A percentile compares a stretch with the other conserved stretches of the same genome.
Conservation (phyloP, 768 basidiomycete species). For the Suillus cothurnatus region DNA sequence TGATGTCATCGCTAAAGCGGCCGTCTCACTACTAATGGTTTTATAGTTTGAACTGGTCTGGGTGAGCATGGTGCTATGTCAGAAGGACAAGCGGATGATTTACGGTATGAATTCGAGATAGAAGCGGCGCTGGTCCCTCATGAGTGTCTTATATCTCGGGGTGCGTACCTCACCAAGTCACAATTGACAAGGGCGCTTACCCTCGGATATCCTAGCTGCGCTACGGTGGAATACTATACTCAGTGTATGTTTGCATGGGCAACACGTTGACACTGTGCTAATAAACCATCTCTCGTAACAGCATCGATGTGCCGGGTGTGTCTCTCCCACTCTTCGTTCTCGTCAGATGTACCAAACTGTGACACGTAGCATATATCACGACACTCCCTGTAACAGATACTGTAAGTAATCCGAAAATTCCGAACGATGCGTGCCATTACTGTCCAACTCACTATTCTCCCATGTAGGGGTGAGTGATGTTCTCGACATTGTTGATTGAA, state of each 20-base stretch:
- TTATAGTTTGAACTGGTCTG: background rate
- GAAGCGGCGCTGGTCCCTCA: background rate
- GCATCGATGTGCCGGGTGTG: background rate
- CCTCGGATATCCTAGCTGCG: background rate
- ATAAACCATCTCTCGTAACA: background rate
- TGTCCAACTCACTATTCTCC: background rate
- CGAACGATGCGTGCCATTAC: background rate
- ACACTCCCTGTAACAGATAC: background rate
- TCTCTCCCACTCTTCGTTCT: background rate
- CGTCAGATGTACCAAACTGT: background rate
- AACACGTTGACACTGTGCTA: background rate
- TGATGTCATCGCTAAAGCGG: background rate
- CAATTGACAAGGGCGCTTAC: background rate
- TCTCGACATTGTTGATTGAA: background rate
- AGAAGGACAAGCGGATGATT: background rate
- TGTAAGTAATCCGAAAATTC: background rate
- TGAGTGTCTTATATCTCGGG: background rate
- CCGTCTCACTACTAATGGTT: background rate
- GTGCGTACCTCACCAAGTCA: background rate
- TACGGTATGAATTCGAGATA: background rate
- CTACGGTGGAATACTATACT: background rate
- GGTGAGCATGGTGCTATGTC: background rate
- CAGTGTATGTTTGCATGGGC: background rate
- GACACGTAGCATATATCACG: background rate
- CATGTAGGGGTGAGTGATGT: background rate